Base-by-base conservation (phyloP, 1,284 basidiomycete species). In the Marasmius oreades region DNA sequence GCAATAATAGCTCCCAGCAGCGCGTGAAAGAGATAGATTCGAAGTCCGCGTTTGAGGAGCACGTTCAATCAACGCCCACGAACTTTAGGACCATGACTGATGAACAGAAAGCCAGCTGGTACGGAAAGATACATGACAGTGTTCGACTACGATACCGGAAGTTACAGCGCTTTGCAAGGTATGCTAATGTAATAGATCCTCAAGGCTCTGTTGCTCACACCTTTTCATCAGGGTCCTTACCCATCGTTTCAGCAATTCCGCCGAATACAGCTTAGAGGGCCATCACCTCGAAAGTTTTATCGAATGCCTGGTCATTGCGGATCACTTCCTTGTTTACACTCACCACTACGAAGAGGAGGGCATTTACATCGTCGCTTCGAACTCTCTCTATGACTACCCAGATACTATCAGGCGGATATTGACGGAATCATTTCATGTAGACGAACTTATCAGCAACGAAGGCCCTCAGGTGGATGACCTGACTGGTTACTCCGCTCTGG, bases 281-380 rank as follows among this genome's bases (percentile, higher is more conserved):
- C 77, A 88, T n/a, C 82, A 90, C 51, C 77, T 98, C 52, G 90
- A 92, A 57, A 74, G 79, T 2, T 90, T 99, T 69, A 90, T 99
- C 59, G 78, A 87, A 20, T 81, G 82, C 11, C 79, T 99, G 16
- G 86, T 93, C 37, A 84, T 90, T 45, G 88, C 94, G 4, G 93
- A 93, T 63, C 96, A 99, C 69, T 92, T 97, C 72, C 84, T 99
- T 57, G 92, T 99, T 37, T 97, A 97, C 71, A 98, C 95, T 1
- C 85, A 91, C 61, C 80, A 80, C 1, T 90, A 92, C 67, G 95
- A 98, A 69, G 88, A 92, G 64, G 88, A 96, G 24, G 95, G 95
- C 11, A 88, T 90, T n/a, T 99, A 99, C 69, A 85, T 99, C 61
- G 79, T 99, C 55, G 97, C 93, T 10, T 89, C 94, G 34, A 84